These are phyloP conservation scores for Cichorium intybus DNA, from an alignment of 140 eudicot genomes.

Conservation along the genomic window DNA sequence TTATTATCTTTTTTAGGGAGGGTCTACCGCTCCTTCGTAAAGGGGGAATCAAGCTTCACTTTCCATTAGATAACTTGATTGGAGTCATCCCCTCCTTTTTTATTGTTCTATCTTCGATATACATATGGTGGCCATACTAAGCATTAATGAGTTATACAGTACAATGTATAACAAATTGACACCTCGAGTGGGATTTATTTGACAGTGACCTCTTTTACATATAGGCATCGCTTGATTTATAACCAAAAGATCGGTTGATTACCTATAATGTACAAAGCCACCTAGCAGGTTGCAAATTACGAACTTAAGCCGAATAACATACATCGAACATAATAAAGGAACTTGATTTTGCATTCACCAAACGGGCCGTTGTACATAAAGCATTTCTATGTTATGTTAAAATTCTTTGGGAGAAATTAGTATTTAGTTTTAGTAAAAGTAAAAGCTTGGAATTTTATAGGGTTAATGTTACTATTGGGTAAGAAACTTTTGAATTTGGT, in stretches of 20 bases:
- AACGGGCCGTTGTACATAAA: neutral
- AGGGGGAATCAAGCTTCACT: constrained; percentile 30
- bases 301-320: neutral
- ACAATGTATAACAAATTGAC: constrained; percentile 11
- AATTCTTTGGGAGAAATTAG: neutral
- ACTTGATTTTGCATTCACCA: neutral
- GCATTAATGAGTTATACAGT: constrained; percentile 11
- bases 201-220: constrained; percentile 19
- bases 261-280: neutral
- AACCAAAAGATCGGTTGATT: neutral
- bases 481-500: too few species aligned
- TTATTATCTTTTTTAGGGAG: neutral
- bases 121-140: neutral
- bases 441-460: neutral
- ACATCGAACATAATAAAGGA: constrained; percentile 1
- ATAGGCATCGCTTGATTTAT: constrained; percentile 2
- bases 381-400: neutral
- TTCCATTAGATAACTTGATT: constrained; percentile 31
- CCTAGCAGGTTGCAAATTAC: neutral
- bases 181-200: constrained; percentile 1
- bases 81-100: constrained; percentile 25
- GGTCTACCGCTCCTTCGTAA: constrained; percentile 27
- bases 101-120: constrained; percentile 16
- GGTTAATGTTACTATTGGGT: too few species aligned
- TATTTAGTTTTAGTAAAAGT: neutral